phyloP scores from a whole-genome alignment of 2,329 filamentous ascomycete genomes.

The Passalora sequoiae region DNA sequence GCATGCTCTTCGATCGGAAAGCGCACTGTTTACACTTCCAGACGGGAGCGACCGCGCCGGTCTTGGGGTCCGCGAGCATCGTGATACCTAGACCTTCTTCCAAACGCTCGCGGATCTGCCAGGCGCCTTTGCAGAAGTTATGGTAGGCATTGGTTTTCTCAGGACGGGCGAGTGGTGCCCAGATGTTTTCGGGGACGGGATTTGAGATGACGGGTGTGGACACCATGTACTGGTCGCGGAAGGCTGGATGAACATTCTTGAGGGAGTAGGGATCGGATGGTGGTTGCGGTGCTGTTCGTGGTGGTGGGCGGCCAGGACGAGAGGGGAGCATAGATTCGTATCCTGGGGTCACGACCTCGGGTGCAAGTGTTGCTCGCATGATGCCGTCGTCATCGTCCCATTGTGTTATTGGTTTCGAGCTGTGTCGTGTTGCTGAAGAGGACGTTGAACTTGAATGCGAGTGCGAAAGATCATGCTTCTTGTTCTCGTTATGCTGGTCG shows the following conservation, averaged over 20 bases:
- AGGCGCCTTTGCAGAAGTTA: slow-evolving; percentile 16
- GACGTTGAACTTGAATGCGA: not conserved
- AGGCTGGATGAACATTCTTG: slow-evolving; percentile 5
- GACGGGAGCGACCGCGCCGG: slow-evolving; percentile 7
- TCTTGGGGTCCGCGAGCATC: slow-evolving; percentile 3
- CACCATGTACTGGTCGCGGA: not conserved
- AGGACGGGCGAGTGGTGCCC: not conserved
- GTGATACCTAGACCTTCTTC: slow-evolving; percentile 11
- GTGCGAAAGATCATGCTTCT: not conserved
- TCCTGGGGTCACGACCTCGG: slow-evolving; percentile 2
- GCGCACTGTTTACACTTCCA: slow-evolving; percentile 16
- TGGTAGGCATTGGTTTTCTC: slow-evolving; percentile 12
- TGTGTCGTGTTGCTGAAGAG: not conserved
- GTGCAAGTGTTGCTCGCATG: slow-evolving; percentile 1
- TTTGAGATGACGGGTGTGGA: not conserved
- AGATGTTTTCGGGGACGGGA: not conserved
- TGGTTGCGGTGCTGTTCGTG: not conserved
- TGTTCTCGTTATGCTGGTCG: too few relatives aligned
- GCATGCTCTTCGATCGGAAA: slow-evolving; percentile 12
- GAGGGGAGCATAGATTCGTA: not conserved
- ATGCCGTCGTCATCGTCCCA: slow-evolving; percentile 5
- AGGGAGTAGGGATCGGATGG: not conserved
- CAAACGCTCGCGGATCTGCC: slow-evolving; percentile 7
- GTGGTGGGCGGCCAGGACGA: not conserved
- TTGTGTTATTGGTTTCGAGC: not conserved